A percentile compares a stretch with the other conserved stretches of the same genome.
Evolutionary conservation across 2,329 filamentous ascomycete species (phyloP).

Genomic region (Colletotrichum trifolii): DNA sequence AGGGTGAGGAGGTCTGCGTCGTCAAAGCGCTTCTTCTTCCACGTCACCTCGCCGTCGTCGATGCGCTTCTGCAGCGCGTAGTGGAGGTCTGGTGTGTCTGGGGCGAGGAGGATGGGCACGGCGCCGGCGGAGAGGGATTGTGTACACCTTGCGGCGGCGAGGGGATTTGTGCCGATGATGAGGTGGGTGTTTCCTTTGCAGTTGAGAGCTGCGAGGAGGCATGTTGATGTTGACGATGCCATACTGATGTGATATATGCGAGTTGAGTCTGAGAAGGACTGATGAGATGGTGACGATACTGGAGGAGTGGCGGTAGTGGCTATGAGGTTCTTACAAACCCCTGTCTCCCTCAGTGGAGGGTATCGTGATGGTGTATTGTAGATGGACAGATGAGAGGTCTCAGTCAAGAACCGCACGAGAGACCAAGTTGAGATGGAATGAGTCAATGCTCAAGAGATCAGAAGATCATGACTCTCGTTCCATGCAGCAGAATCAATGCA

Average conservation of each 20-base stretch:
- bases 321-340: slow-evolving; percentile 14
- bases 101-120: slow-evolving; percentile 80
- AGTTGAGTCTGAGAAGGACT: neutral
- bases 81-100: slow-evolving; percentile 69
- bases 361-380: neutral
- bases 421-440: too few relatives aligned
- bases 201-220: slow-evolving; percentile 79
- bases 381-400: slow-evolving; percentile 1
- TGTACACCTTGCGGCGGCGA: slow-evolving; percentile 85
- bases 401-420: neutral
- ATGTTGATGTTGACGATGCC: slow-evolving; percentile 42
- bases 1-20: slow-evolving; percentile 78
- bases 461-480: too few relatives aligned
- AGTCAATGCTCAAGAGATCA: too few relatives aligned
- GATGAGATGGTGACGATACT: neutral
- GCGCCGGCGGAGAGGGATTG: slow-evolving; percentile 87
- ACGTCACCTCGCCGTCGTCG: slow-evolving; percentile 73
- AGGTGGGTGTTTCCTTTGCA: slow-evolving; percentile 80
- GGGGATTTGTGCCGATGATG: slow-evolving; percentile 84
- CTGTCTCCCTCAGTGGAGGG: slow-evolving; percentile 12
- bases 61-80: slow-evolving; percentile 71
- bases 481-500: too few relatives aligned
- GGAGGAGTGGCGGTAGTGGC: too few relatives aligned
- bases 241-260: slow-evolving; percentile 14
- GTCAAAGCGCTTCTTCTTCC: slow-evolving; percentile 74